These are phyloP conservation scores for Yarrowia osloensis DNA, from an alignment of 805 yeast species.

Conservation along the genomic window DNA sequence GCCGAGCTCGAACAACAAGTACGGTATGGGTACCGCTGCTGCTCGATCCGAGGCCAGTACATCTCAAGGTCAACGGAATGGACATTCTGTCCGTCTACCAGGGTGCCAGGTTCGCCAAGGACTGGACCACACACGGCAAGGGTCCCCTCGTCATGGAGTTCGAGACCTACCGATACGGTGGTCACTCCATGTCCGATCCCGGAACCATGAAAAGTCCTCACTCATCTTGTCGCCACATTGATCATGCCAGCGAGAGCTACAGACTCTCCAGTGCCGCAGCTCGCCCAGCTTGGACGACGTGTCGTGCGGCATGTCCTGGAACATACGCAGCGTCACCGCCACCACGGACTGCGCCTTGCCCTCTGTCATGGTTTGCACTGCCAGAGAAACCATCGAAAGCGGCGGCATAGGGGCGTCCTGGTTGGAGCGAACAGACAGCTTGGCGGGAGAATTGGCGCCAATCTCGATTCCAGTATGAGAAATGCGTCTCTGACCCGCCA, in stretches of 20 bases:
- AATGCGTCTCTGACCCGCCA: slow-evolving; percentile 2
- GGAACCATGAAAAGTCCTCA: too few species aligned
- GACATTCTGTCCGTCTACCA: slow-evolving; percentile 92
- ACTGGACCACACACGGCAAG: slow-evolving; percentile 89
- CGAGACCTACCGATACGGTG: slow-evolving; percentile 99
- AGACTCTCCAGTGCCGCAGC: slow-evolving; percentile 7
- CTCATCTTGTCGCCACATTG: too few species aligned
- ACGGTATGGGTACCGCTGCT: slow-evolving; percentile 99
- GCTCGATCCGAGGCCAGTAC: slow-evolving; percentile 97
- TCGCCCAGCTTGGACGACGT: slow-evolving; percentile 64
- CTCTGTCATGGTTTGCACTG: slow-evolving; percentile 77
- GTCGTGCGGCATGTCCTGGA: slow-evolving; percentile 69
- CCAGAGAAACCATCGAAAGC: slow-evolving; percentile 69
- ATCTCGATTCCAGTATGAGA: slow-evolving; percentile 8
- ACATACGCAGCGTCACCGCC: slow-evolving; percentile 76
- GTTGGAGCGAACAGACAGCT: slow-evolving; percentile 26
- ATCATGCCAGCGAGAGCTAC: too few species aligned
- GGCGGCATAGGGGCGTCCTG: slow-evolving; percentile 56
- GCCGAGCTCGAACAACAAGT: slow-evolving; percentile 97
- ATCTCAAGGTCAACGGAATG: slow-evolving; percentile 99
- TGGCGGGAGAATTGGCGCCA: slow-evolving; percentile 11
- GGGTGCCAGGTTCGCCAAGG: slow-evolving; percentile 96
- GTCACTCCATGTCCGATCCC: slow-evolving; percentile 99
- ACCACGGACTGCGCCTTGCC: slow-evolving; percentile 84
- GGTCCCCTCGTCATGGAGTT: slow-evolving; percentile 96